These are phyloP conservation scores for Magnusiomyces suaveolens DNA, from an alignment of 1,139 yeast genomes.

Conservation along the genomic window DNA sequence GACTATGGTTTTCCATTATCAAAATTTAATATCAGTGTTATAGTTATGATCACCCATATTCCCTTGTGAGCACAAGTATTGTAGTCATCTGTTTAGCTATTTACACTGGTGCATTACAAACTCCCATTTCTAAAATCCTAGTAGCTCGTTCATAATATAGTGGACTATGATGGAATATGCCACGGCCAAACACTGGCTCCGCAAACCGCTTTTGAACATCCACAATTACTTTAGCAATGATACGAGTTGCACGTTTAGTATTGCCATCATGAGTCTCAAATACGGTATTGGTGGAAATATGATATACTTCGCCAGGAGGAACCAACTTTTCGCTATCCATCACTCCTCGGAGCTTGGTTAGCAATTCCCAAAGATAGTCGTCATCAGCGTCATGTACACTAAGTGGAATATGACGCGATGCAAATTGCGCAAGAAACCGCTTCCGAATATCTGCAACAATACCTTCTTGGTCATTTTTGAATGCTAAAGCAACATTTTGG, in stretches of 20 bases:
- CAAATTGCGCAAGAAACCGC: constrained; percentile 26
- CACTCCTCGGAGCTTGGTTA: constrained; percentile 25
- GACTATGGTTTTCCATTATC: no score
- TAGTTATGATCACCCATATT: no score
- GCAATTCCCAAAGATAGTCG: constrained; percentile 26
- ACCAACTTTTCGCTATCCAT: constrained; percentile 31
- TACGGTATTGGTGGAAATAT: constrained; percentile 26
- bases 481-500: constrained; percentile 27
- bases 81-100: no score
- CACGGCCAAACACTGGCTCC: constrained; percentile 31
- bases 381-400: constrained; percentile 24
- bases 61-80: no score
- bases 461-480: constrained; percentile 26
- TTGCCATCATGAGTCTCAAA: constrained; percentile 28
- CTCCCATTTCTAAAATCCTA: constrained; percentile 25
- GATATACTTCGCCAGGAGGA: constrained; percentile 32
- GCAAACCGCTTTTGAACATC: constrained; percentile 30
- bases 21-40: no score
- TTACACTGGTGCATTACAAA: constrained; percentile 21
- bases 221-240: constrained; percentile 25
- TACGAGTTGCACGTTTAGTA: constrained; percentile 26
- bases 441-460: constrained; percentile 24
- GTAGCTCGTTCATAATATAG: constrained; percentile 30
- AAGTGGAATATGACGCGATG: constrained; percentile 23
- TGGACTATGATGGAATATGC: constrained; percentile 31